Evolutionary conservation across 805 yeast genomes (phyloP).

Genomic region (Dipodascus albidus): DNA sequence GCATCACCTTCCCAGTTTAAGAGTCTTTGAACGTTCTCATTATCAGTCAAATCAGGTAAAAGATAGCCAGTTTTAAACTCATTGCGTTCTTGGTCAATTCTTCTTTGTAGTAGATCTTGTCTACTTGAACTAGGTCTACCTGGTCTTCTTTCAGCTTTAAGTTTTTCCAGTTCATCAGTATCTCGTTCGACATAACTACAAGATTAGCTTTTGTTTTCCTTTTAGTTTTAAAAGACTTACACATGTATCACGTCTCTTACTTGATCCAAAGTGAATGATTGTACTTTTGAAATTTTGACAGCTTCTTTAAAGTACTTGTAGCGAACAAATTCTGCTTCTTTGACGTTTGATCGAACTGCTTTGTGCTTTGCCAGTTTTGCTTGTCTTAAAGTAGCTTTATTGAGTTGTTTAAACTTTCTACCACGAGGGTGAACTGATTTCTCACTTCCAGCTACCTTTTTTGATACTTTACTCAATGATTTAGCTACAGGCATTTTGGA

Average conservation of each 20-base stretch:
- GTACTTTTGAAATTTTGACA: slow-evolving; percentile 31
- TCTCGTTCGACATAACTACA: slow-evolving; percentile 43
- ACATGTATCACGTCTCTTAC: slow-evolving; percentile 48
- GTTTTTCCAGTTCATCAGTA: slow-evolving; percentile 60
- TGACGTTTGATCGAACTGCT: slow-evolving; percentile 40
- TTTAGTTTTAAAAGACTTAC: slow-evolving; percentile 19
- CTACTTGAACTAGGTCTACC: slow-evolving; percentile 74
- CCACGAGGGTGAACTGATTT: slow-evolving; percentile 76
- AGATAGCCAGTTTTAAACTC: slow-evolving; percentile 59
- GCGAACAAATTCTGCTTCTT: slow-evolving; percentile 30
- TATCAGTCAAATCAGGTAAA: slow-evolving; percentile 62
- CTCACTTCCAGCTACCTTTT: slow-evolving; percentile 42
- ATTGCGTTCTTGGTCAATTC: slow-evolving; percentile 46
- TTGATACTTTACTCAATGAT: slow-evolving; percentile 52
- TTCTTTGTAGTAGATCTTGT: slow-evolving; percentile 55
- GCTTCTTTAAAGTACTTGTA: slow-evolving; percentile 49
- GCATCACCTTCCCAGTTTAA: slow-evolving; percentile 72
- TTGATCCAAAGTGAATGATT: slow-evolving; percentile 43
- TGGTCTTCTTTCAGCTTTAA: slow-evolving; percentile 58
- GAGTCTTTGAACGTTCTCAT: slow-evolving; percentile 44
- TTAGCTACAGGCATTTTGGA: slow-evolving; percentile 54
- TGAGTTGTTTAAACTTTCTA: slow-evolving; percentile 72
- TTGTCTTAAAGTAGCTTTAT: slow-evolving; percentile 81
- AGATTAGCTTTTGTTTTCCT: background rate
- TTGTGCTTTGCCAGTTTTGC: slow-evolving; percentile 53